phyloP scores from a whole-genome alignment of 2,329 filamentous ascomycete species.

The Colletotrichum aenigma region DNA sequence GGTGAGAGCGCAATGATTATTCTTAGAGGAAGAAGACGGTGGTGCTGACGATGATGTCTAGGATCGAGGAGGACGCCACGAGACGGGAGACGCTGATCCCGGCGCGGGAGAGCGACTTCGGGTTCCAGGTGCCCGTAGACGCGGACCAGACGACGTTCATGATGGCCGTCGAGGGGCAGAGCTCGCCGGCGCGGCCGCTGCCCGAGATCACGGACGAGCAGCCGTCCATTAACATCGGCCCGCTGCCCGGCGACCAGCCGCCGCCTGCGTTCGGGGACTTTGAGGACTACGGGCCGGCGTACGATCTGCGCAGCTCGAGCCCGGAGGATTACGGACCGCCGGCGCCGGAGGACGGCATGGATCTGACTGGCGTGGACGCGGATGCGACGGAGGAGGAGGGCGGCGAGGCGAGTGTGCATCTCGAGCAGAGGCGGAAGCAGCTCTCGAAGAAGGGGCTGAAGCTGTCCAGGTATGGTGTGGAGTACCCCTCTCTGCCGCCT shows the following conservation, averaged over 20 bases:
- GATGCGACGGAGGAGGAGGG: slow-evolving; percentile 23
- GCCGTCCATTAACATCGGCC: slow-evolving; percentile 2
- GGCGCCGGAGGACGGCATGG: slow-evolving; percentile 21
- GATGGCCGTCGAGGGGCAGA: slow-evolving; percentile 37
- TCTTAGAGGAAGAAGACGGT: not conserved
- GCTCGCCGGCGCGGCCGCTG: slow-evolving; percentile 19
- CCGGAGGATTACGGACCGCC: slow-evolving; percentile 50
- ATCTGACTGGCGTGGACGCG: not conserved
- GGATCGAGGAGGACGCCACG: slow-evolving; percentile 42
- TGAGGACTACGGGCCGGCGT: not conserved
- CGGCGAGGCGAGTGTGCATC: not conserved
- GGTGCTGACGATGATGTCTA: slow-evolving; percentile 25
- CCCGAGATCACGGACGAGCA: slow-evolving; percentile 22
- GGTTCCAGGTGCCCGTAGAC: slow-evolving; percentile 51
- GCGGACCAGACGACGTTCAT: slow-evolving; percentile 57
- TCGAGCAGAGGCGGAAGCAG: slow-evolving; percentile 27
- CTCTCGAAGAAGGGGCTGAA: slow-evolving; percentile 52
- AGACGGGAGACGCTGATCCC: slow-evolving; percentile 39
- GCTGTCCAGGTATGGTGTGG: slow-evolving; percentile 73
- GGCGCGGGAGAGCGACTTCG: slow-evolving; percentile 54
- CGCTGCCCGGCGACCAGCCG: slow-evolving; percentile 21
- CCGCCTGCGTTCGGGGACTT: slow-evolving; percentile 6
- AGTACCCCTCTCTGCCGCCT: slow-evolving; percentile 76
- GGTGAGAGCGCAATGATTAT: slow-evolving; percentile 31
- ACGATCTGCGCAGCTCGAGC: slow-evolving; percentile 13